Base-by-base conservation (phyloP, 768 basidiomycete species). In the Peribolospora kevripleyi region DNA sequence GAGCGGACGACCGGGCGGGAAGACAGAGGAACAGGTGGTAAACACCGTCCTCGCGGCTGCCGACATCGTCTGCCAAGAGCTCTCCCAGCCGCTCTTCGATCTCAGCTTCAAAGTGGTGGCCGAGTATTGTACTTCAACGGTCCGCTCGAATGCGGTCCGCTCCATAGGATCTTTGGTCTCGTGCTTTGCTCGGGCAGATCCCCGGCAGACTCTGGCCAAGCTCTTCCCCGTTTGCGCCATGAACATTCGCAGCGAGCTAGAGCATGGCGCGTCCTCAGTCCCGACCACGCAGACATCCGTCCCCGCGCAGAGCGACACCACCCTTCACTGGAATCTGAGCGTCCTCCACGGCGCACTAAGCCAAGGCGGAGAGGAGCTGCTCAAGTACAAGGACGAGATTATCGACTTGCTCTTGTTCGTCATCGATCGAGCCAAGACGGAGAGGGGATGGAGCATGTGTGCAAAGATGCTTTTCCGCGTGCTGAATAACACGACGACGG, bases 141-240 rank as follows among this genome's bases (percentile, higher is more conserved):
- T 81, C 3, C 84, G 85, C 62, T 79, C 84, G 46, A 95, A 93
- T 65, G 77, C 84, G n/a, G 84, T 90, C 52, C 74, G 80, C 54
- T 83, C 86, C 3, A 82, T 93, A 60, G 84, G 85, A 1, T 84
- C 88, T 59, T 75, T 95, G 8, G 75, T 95, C 43, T 76, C 80
- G 13, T 84, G 82, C 60, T 73, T 95, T 39, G 82, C 87, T 3
- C 76, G 83, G 45, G 80, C 81, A 9, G 73, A 77, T 55, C 81
- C 88, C 9, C 73, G 75, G 58, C 78, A 80, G 69, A 81, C 79
- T 0, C 73, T 91, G 56, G 75, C 75, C 51, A 81, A 78, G 65
- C 86, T 95, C 68, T 69, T 90, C 57, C 79, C 82, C 2, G 76
- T 78, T 57, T 90, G 85, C 64, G 70, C 75, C 11, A 67, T 69